Base-by-base conservation (phyloP, 2,329 filamentous ascomycete genomes). In the Colletotrichum limetticola region DNA sequence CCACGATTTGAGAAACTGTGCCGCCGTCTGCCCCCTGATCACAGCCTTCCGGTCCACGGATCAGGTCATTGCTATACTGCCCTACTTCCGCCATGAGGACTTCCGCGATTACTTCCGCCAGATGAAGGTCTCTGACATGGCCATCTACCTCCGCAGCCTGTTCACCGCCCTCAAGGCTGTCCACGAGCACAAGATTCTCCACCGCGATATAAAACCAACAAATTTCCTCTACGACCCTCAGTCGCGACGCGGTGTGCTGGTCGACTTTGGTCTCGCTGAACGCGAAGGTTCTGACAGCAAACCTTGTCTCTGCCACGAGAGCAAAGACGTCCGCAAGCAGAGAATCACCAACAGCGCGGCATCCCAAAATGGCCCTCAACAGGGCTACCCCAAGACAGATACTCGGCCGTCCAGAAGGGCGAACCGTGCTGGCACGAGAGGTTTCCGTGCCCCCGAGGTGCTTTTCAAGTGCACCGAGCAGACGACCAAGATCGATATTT, bases 221-320 rank as follows among this genome's bases (percentile, higher is more conserved):
- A 98, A 98, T 80, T 98, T 98, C 78, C 89, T 98, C 52, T 98
- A 98, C 84, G 95, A 97, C 76, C 94, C 94, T 0, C 85, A 91
- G 12, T 91, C 92, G 56, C 91, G 92, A 77, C 92, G 94, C 68
- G 97, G 97, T 53, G 96, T 99, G 2, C 89, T 99, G 0, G 97
- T 99, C n/a, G 97, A 99, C 80, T 99, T 99, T 84, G 97, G 97
- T n/a, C 89, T 99, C 19, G 97, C 97, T 46, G 97, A 99, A 85
- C 88, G 92, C 63, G 91, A 94, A 79, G 92, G 94, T 26, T 91
- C 91, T 28, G 95, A 97, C 65, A 90, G 87, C 80, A 93, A 94
- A 78, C 91, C 92, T 2, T 98, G 96, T 80, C 85, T 94, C n/a
- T 98, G 96, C 83, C 91, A 92, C 74, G 90, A 95, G 73, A 83